A percentile compares a stretch with the other conserved stretches of the same genome.
Conservation (phyloP, 225 moss, liverwort and hornwort genomes). For the Anthoceros angustus region DNA sequence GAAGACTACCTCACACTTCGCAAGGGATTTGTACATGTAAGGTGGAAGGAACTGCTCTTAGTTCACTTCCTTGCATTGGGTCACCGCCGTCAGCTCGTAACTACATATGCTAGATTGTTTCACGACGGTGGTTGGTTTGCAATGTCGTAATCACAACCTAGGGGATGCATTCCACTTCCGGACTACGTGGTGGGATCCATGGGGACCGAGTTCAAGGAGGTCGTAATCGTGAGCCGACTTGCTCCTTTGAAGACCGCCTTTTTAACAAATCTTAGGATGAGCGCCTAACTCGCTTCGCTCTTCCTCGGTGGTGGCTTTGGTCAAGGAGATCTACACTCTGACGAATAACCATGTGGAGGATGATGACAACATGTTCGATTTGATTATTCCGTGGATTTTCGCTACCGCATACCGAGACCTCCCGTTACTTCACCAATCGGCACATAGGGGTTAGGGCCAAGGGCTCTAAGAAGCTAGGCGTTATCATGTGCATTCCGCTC, state of each 20-base stretch:
- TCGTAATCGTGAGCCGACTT: neutral
- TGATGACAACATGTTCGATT: conserved; percentile 98
- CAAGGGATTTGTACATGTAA: neutral
- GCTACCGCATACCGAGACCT: conserved; percentile 80
- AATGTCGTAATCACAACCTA: neutral
- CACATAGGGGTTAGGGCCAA: no score
- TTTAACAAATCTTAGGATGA: neutral
- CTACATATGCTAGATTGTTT: no score
- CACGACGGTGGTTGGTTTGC: neutral
- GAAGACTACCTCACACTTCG: neutral
- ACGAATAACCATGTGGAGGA: conserved; percentile 90
- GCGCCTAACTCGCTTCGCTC: neutral
- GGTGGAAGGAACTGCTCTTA: neutral
- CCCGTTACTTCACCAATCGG: conserved; percentile 79
- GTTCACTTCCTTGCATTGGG: neutral
- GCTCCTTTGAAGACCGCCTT: neutral
- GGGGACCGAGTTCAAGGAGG: neutral
- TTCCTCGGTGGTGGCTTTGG: conserved; percentile 33
- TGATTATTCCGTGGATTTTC: conserved; percentile 78
- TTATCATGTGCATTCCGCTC: no score
- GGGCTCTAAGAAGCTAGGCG: no score
- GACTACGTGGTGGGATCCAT: neutral
- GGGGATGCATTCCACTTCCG: neutral
- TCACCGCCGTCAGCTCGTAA: no score
- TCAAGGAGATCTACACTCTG: conserved; percentile 91